Percentiles rank a stretch among this genome's conserved stretches.
These are phyloP conservation scores for Sporothrix curviconia DNA, from an alignment of 2,329 filamentous ascomycete genomes.

Conservation along the genomic window DNA sequence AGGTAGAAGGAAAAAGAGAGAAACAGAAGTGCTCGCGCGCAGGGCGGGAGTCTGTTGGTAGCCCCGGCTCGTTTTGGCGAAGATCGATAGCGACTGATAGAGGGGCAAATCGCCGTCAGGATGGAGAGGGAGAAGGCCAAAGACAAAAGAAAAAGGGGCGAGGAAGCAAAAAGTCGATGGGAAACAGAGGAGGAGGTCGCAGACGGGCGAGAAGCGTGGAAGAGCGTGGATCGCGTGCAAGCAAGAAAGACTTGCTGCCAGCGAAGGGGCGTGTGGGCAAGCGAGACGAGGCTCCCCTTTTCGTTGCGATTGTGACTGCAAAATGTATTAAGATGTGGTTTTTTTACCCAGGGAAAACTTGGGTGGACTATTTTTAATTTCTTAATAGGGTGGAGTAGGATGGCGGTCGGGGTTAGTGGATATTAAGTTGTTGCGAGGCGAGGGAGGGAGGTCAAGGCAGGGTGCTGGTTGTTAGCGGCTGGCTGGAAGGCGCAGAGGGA, in stretches of 20 bases:
- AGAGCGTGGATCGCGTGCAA: constrained; percentile 14
- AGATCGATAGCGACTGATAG: neutral
- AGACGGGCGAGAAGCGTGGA: neutral
- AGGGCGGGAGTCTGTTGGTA: too few species aligned
- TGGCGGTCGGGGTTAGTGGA: constrained; percentile 3
- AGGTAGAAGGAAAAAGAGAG: too few species aligned
- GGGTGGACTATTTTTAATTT: constrained; percentile 17
- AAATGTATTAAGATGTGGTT: constrained; percentile 9
- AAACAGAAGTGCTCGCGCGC: too few species aligned
- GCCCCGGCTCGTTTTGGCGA: too few species aligned
- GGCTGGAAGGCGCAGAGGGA: neutral
- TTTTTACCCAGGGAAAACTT: constrained; percentile 12
- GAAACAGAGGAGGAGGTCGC: neutral
- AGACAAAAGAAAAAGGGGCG: neutral
- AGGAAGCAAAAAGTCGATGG: neutral
- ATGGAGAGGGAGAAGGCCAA: neutral
- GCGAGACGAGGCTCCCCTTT: constrained; percentile 18
- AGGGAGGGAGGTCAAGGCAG: neutral
- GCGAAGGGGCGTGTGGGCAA: constrained; percentile 9
- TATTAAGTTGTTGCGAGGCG: constrained; percentile 2
- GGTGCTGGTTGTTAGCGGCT: neutral
- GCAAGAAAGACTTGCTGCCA: constrained; percentile 19
- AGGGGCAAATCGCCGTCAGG: too few species aligned
- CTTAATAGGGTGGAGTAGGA: constrained; percentile 19
- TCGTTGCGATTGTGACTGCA: constrained; percentile 14